Percentiles rank a stretch among this genome's conserved stretches.
Evolutionary conservation across 2,329 filamentous ascomycete genomes (phyloP).

Genomic region (Nemania abortiva): DNA sequence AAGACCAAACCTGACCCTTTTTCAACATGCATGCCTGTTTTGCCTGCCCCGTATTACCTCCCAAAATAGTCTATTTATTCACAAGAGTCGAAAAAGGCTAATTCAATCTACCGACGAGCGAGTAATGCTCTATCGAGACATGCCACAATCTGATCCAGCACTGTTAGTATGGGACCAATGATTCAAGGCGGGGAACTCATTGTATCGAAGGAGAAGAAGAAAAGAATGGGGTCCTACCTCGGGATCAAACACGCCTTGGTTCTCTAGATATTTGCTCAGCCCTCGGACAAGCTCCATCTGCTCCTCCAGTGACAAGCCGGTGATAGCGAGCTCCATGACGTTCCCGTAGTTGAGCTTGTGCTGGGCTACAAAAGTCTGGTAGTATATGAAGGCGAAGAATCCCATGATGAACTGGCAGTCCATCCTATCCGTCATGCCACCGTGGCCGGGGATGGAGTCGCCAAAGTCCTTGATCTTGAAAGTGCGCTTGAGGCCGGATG

Average conservation of each 20-base stretch:
- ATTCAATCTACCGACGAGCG: constrained; percentile 40
- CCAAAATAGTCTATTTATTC: constrained; percentile 26
- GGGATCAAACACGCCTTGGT: constrained; percentile 66
- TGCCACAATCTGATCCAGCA: constrained; percentile 48
- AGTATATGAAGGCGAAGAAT: constrained; percentile 98
- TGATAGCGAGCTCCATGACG: constrained; percentile 92
- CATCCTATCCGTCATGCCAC: constrained; percentile 98
- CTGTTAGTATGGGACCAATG: not conserved
- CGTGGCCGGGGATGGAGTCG: constrained; percentile 96
- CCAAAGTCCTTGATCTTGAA: constrained; percentile 99
- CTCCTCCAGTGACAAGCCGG: constrained; percentile 86
- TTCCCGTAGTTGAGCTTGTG: constrained; percentile 87
- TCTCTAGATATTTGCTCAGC: constrained; percentile 73
- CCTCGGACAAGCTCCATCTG: constrained; percentile 83
- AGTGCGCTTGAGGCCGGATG: constrained; percentile 94
- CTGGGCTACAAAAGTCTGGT: constrained; percentile 94
- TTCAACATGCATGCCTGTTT: not conserved
- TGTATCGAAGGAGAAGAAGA: not conserved
- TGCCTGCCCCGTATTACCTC: constrained; percentile 19
- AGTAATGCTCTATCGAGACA: constrained; percentile 53
- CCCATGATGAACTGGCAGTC: constrained; percentile 99
- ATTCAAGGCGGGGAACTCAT: not conserved
- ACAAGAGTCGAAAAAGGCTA: not conserved
- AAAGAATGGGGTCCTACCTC: constrained; percentile 51
- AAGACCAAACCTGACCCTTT: constrained; percentile 7